Base-by-base conservation (phyloP, 345 rosid species). In the Ceriops tagal region DNA sequence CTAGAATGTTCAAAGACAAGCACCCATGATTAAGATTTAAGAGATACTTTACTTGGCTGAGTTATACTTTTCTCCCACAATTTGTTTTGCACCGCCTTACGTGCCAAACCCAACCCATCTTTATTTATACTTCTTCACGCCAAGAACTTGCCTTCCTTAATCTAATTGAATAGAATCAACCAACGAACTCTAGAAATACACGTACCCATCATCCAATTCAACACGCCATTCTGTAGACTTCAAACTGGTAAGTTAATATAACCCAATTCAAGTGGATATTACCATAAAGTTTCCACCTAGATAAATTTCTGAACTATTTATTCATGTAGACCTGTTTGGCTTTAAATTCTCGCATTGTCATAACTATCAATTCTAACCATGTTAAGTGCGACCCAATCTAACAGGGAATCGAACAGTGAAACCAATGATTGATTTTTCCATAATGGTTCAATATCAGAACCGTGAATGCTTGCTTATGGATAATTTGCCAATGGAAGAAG, bases 71-170 rank as follows among this genome's bases (percentile, higher is more conserved):
- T 59, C 52, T 55, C 58, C 30, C 24, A 56, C 59, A 47, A 18
- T 52, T 76, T 35, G 43, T 60, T 63, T 61, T 10, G 49, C 51
- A 31, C 43, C 32, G 13, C 16, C 57, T 63, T 62, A 75, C 82
- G 78, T 78, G 84, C 78, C 62, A 7, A 72, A 72, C 81, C 75
- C 78, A 66, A 68, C 62, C 76, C 43, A 60, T 19, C 57, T 34
- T 34, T 34, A 73, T 32, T 66, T 16, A 21, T 71, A 6, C 4
- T 9, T 24, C 67, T 34, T 69, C 62, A 74, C 69, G 79, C 79
- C 46, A 59, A 66, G 75, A 73, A 77, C 75, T 75, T 66, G 77
- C 64, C 77, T 57, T 58, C 79, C 77, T 74, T 68, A 74, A 58
- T 39, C 49, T 13, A 43, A 43, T 43, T 43, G 49, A 43, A 11